Percentiles rank a stretch among this genome's conserved stretches.
Conservation (phyloP, 139 green algal genomes). For the Chlorella sp. region DNA sequence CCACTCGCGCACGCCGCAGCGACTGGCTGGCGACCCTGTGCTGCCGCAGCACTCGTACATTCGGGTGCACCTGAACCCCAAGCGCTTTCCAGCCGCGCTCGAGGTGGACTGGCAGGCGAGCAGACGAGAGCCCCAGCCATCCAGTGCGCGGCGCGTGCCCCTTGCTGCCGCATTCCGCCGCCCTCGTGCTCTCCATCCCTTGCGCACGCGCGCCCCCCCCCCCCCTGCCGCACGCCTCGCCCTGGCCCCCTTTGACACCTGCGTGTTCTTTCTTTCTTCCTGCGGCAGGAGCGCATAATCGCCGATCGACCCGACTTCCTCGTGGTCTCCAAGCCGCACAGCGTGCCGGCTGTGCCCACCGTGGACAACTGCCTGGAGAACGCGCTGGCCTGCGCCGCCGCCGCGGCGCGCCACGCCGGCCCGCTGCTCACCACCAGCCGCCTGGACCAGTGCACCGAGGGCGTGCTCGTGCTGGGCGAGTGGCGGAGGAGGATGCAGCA, state of each 20-base stretch:
- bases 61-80: constrained; percentile 75
- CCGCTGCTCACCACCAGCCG: constrained; percentile 60
- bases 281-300: constrained; percentile 50
- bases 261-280: neutral
- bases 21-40: constrained; percentile 6
- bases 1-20: constrained; percentile 4
- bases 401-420: constrained; percentile 36
- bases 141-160: too few species aligned
- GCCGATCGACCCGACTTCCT: constrained; percentile 46
- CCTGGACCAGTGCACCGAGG: constrained; percentile 78
- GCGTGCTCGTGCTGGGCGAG: constrained; percentile 78
- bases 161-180: too few species aligned
- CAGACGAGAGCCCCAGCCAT: too few species aligned
- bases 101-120: constrained; percentile 33
- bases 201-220: too few species aligned
- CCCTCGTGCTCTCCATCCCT: too few species aligned
- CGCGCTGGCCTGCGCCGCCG: constrained; percentile 39
- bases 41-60: constrained; percentile 58
- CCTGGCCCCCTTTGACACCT: neutral
- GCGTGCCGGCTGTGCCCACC: constrained; percentile 63
- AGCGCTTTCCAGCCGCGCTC: constrained; percentile 71
- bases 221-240: neutral
- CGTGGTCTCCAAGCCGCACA: constrained; percentile 83
- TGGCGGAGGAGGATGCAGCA: neutral
- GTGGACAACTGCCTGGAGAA: constrained; percentile 59